These are phyloP conservation scores for Parachlorella kessleri DNA, from an alignment of 139 green algal genomes.

Conservation along the genomic window DNA sequence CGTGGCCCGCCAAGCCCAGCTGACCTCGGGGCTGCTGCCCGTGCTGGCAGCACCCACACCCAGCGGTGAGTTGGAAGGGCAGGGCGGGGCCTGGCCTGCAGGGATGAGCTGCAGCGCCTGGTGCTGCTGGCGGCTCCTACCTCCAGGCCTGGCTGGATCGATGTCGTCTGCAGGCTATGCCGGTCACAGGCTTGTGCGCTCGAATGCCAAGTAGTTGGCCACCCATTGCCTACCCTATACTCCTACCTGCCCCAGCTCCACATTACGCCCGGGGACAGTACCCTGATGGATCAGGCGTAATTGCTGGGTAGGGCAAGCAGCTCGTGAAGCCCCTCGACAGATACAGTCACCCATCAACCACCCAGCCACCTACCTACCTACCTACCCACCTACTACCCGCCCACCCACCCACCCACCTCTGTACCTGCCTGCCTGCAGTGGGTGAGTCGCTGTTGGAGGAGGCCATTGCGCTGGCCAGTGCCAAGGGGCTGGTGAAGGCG, in stretches of 20 bases:
- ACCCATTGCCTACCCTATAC: neutral
- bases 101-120: too few species aligned
- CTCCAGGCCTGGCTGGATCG: too few species aligned
- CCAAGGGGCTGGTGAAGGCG: constrained; percentile 56
- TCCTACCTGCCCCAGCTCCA: neutral
- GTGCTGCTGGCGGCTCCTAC: too few species aligned
- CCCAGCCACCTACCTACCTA: neutral
- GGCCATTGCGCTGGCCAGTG: constrained; percentile 53
- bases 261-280: too few species aligned
- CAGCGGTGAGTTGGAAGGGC: constrained; percentile 45
- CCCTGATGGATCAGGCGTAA: too few species aligned
- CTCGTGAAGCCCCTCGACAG: too few species aligned
- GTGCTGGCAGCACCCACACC: constrained; percentile 81
- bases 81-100: too few species aligned
- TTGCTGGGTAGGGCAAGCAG: too few species aligned
- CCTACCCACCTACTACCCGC: neutral
- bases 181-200: neutral
- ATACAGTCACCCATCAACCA: too few species aligned
- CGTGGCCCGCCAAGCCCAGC: constrained; percentile 77
- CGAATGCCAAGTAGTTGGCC: neutral
- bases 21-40: constrained; percentile 81
- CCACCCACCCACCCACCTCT: neutral
- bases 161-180: too few species aligned
- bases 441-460: constrained; percentile 73
- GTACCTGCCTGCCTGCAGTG: neutral